Base-by-base conservation (phyloP, 2,329 filamentous ascomycete genomes). In the Penicillium sp. region DNA sequence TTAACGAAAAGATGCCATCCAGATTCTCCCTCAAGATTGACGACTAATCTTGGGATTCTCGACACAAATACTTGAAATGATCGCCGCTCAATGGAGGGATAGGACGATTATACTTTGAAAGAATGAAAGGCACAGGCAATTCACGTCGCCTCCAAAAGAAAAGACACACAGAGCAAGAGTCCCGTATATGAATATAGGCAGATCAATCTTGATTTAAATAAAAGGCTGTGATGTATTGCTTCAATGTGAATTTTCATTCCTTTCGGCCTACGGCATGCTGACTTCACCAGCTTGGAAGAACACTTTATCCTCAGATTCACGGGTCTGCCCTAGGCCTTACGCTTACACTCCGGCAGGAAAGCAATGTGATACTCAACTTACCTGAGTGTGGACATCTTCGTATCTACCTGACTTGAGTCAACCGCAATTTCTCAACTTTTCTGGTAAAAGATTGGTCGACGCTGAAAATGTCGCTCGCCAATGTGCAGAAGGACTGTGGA, bases 101-200 rank as follows among this genome's bases (percentile, higher is more conserved):
- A 70, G 69, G 67, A 56, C 26, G 49, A 54, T 31, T 41, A 42
- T 58, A 33, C 63, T 61, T 47, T 61, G 66, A 28, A 66, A 65
- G 10, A 68, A 65, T 18, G 8, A 28, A 51, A 23, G 34, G 9
- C 13, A 42, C 10, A 52, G 8, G 43, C 29, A 12, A 50, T 63
- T 5, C 61, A 64, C 24, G 65, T 69, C 0, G 78, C 77, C 1
- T 72, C 71, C 45, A 82, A 82, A 57, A n/a, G n/a, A n/a, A n/a
- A n/a, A n/a, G n/a, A n/a, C n/a, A 76, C 53, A 71, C 68, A 0
- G 79, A 82, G 61, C 72, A 73, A 26, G 72, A 71, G 6, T 62
- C 77, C 12, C 80, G 77, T 76, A 72, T 74, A 38, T 81, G 74
- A 60, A 61, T 78, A 21, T 59, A 71, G 39, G 70, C 77, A 41